Evolutionary conservation across 768 basidiomycete species (phyloP).

Genomic region (Leccinellum albellum): DNA sequence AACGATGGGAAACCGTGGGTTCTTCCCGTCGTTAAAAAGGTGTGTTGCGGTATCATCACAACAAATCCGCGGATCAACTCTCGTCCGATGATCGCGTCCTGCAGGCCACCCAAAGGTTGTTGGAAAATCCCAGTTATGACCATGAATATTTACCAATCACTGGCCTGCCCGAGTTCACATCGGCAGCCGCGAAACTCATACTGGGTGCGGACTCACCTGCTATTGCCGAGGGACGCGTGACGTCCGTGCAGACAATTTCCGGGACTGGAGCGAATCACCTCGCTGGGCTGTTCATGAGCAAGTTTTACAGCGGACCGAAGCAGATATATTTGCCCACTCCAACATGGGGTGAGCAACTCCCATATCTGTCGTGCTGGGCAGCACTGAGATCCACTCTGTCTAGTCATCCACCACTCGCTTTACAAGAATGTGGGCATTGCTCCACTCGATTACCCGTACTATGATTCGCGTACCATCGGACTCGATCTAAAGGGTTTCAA

Average conservation of each 20-base stretch:
- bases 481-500: conserved; percentile 76
- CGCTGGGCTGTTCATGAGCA: conserved; percentile 80
- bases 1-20: conserved; percentile 87
- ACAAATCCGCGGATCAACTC: background rate
- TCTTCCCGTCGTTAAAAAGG: conserved; percentile 87
- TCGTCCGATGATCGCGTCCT: background rate
- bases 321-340: conserved; percentile 85
- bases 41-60: conserved; percentile 27
- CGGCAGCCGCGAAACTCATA: conserved; percentile 78
- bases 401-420: conserved; percentile 87
- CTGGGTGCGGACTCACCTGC: conserved; percentile 71
- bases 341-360: conserved; percentile 75
- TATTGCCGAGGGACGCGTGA: conserved; percentile 65
- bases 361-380: background rate
- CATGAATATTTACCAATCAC: conserved; percentile 93
- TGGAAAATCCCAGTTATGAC: conserved; percentile 70
- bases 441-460: conserved; percentile 90
- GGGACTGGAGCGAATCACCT: conserved; percentile 96
- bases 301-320: conserved; percentile 68
- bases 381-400: background rate
- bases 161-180: conserved; percentile 78
- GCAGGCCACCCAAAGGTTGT: conserved; percentile 69
- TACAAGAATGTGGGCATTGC: conserved; percentile 87
- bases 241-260: conserved; percentile 89
- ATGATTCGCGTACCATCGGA: conserved; percentile 84